Base-by-base conservation (phyloP, 768 basidiomycete species). In the Lentinula sp. region DNA sequence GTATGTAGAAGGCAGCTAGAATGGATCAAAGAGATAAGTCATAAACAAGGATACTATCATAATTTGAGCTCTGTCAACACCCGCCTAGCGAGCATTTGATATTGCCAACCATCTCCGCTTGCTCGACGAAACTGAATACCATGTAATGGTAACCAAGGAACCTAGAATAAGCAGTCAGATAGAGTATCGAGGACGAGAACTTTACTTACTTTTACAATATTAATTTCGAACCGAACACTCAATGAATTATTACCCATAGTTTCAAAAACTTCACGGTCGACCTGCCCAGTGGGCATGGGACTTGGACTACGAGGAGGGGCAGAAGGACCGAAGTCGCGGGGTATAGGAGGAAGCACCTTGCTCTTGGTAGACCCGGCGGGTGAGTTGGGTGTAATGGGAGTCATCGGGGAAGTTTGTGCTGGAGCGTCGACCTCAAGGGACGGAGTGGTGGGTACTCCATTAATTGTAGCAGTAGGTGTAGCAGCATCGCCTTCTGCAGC, bases 141-240 rank as follows among this genome's bases (percentile, higher is more conserved):
- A 72, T 98, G 91, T 18, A 98, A 74, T 2, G 94, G 93, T 53
- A 98, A 76, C 87, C 88, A 93, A 49, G 94, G 94, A 2, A 97
- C 92, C 95, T 95, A 67, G 0, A 67, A 60, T 18, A 16, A n/a
- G 41, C 15, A 42, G 50, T 3, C 32, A 9, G 35, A 35, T 5
- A 51, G 6, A 51, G 8, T 5, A 33, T 23, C 51, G 37, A 15
- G 51, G 56, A 49, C 20, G 49, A 15, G 8, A 5, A 46, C 36
- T 35, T 48, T 50, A 73, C 87, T 16, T 65, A 95, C 95, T 84
- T 98, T 98, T 71, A 99, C 93, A 65, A 99, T 89, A 71, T 90
- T 95, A 62, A 98, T 92, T 74, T 99, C 96, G 72, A 98, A 99
- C 63, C 93, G 84, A 10, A 99, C 96, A 64, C 92, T 88, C 63